Base-by-base conservation (phyloP, 2,329 filamentous ascomycete genomes). In the Curvularia eragrostidis region DNA sequence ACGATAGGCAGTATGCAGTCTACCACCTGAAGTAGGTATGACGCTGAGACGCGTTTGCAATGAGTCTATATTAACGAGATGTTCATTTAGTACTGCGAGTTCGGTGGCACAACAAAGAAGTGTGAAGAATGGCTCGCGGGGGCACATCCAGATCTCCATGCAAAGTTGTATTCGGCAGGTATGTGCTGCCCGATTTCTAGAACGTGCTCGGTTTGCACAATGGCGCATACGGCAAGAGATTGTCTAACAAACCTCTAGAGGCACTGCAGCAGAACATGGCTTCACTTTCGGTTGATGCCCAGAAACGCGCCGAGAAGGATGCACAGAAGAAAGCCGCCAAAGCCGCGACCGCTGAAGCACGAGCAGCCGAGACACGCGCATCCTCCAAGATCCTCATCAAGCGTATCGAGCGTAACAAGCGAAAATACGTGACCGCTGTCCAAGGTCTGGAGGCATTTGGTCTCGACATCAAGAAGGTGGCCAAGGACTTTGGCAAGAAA, bases 401-500 rank as follows among this genome's bases (percentile, higher is more conserved):
- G 85, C 91, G 95, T 24, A 95, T 99, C 69, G 95, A 98, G 83
- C 88, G 95, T 63, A 98, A 97, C 80, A 99, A 99, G 85, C 88
- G 95, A 73, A 99, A 99, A 82, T 96, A 89, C 75, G 93, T 99
- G 53, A 99, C 95, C 0, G 89, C 93, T 15, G 88, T 99, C n/a
- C 87, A 87, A 6, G 95, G 95, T 0, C 83, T 99, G 19, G 95
- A 99, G 77, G 88, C 89, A 0, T 96, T 97, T 72, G 92, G 92
- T 0, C 78, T 98, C 41, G 94, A 98, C 55, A 84, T 97, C 72
- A 99, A 99, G 80, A 98, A 97, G 82, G 84, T 96, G 7, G 89
- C 93, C 57, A 98, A 98, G 83, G 95, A 98, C 73, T 89, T 98
- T 67, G 95, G 95, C 62, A 99, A 98, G 86, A 98, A 97, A 80